Evolutionary conservation across 2,329 filamentous ascomycete species (phyloP).

Genomic region (Colletotrichum tropicale): DNA sequence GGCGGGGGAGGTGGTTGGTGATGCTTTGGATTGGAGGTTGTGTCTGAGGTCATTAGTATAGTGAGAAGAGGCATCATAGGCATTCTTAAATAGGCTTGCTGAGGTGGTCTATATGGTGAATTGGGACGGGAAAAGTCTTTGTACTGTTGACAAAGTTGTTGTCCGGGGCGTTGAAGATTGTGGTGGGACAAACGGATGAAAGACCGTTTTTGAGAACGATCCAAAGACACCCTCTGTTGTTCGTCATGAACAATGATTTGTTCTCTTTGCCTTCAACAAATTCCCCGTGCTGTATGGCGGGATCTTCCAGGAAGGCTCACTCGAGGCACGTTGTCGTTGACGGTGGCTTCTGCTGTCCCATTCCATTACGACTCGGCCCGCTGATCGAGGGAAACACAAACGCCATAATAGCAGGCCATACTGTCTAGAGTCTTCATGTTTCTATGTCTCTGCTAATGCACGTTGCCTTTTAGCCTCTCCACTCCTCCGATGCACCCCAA

Average conservation of each 20-base stretch:
- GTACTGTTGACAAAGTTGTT: fast-evolving
- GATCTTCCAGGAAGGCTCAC: background rate
- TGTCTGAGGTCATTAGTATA: background rate
- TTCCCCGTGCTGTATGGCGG: background rate
- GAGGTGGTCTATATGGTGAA: background rate
- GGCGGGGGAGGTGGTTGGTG: background rate
- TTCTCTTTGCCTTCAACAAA: fast-evolving
- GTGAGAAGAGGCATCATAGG: background rate
- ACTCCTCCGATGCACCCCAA: background rate
- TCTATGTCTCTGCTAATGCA: background rate
- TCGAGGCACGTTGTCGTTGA: background rate
- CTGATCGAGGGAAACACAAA: background rate
- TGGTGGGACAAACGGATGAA: background rate
- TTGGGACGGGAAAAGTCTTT: background rate
- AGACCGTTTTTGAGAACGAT: background rate
- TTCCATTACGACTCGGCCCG: background rate
- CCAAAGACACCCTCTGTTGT: background rate
- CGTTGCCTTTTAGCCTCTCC: background rate
- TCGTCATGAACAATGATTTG: background rate
- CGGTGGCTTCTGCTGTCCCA: background rate
- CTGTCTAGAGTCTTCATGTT: background rate
- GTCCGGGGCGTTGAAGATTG: background rate
- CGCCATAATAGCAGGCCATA: fast-evolving
- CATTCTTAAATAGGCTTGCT: background rate
- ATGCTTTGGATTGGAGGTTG: background rate